Evolutionary conservation across 1,284 basidiomycete species (phyloP).

Genomic region (Boletus hoseneyae): DNA sequence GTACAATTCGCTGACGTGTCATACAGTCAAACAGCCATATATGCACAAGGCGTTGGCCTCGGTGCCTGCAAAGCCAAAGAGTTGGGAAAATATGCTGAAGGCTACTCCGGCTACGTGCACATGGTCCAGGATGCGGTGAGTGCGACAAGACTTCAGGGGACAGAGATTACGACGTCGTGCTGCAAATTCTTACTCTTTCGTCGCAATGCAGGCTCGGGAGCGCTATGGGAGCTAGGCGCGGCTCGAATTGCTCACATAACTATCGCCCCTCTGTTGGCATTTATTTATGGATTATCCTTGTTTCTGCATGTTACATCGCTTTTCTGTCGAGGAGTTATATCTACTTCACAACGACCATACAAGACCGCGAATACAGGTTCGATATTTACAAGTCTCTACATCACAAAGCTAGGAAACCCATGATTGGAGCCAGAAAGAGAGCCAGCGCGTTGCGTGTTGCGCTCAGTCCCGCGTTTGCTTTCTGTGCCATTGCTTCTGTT

Average conservation of each 20-base stretch:
- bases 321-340: constrained; percentile 22
- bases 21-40: constrained; percentile 73
- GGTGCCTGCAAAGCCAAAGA: constrained; percentile 88
- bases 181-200: constrained; percentile 25
- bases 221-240: constrained; percentile 33
- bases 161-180: constrained; percentile 19
- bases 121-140: constrained; percentile 68
- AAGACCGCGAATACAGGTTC: constrained; percentile 2
- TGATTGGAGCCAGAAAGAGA: constrained; percentile 26
- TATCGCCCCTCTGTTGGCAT: constrained; percentile 4
- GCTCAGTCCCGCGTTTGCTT: constrained; percentile 23
- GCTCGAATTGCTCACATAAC: constrained; percentile 13
- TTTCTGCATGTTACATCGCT: constrained; percentile 12
- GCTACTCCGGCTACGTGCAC: constrained; percentile 68
- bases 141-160: constrained; percentile 23
- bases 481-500: constrained; percentile 16
- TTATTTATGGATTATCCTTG: constrained; percentile 18
- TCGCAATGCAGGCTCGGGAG: constrained; percentile 44
- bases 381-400: not conserved
- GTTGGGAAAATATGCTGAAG: constrained; percentile 70
- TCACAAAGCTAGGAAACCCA: constrained; percentile 30
- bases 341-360: constrained; percentile 8
- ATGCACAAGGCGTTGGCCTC: constrained; percentile 81
- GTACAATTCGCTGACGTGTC: constrained; percentile 10
- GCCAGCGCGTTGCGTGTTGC: constrained; percentile 23